Conservation (phyloP, 2,329 filamentous ascomycete species). For the Aspergillus sp. region DNA sequence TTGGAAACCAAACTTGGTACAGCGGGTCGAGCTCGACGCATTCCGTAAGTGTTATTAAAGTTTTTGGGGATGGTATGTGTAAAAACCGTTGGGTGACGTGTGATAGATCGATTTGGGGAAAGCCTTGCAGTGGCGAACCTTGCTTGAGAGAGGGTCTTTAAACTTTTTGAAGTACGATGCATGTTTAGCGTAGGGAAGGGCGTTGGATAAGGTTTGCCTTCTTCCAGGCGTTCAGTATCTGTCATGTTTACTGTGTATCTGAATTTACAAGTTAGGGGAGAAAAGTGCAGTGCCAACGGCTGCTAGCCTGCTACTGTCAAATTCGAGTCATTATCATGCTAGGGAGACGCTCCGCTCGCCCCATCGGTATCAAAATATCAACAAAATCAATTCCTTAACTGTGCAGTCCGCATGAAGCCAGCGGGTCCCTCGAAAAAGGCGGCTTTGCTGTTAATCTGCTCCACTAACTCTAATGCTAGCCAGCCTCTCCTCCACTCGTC, state of each 20-base stretch:
- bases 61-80: no score
- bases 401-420: no score
- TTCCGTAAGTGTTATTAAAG: no score
- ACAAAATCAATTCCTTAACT: neutral
- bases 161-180: no score
- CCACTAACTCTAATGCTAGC: slow-evolving; percentile 23
- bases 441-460: neutral
- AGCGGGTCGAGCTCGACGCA: no score
- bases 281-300: neutral
- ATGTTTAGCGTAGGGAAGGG: no score
- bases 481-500: slow-evolving; percentile 41
- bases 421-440: neutral
- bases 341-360: neutral
- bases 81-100: neutral
- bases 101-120: neutral
- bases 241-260: neutral
- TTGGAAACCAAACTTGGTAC: no score
- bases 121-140: no score
- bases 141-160: no score
- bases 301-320: neutral
- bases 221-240: no score
- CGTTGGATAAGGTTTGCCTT: no score
- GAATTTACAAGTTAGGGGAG: neutral
- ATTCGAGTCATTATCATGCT: slow-evolving; percentile 1
- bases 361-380: neutral